These are phyloP conservation scores for Aspergillus pseudonomiae DNA, from an alignment of 2,329 filamentous ascomycete genomes.

Conservation along the genomic window DNA sequence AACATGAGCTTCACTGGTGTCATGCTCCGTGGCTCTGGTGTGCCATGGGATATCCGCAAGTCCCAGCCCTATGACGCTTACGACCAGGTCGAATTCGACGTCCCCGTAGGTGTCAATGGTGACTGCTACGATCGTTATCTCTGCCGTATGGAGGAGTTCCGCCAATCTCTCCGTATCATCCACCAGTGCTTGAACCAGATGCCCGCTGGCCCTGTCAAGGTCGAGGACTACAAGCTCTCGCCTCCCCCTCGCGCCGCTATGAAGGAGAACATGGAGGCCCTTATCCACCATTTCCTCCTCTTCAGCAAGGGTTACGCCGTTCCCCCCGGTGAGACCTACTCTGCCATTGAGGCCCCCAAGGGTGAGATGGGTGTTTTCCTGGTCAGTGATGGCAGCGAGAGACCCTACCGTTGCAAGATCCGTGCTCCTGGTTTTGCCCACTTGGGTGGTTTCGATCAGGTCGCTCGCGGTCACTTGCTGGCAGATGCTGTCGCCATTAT, in stretches of 20 bases:
- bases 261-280: constrained; percentile 99
- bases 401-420: constrained; percentile 97
- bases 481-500: constrained; percentile 98
- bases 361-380: constrained; percentile 98
- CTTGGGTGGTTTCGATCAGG: constrained; percentile 89
- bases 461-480: constrained; percentile 87
- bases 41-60: constrained; percentile 97
- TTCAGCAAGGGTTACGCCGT: constrained; percentile 99
- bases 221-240: constrained; percentile 98
- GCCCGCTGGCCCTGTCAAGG: constrained; percentile 88
- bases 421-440: constrained; percentile 96
- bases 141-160: constrained; percentile 99
- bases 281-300: constrained; percentile 98
- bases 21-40: constrained; percentile 95
- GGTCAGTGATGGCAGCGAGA: constrained; percentile 93
- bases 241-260: constrained; percentile 95
- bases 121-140: constrained; percentile 99
- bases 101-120: constrained; percentile 93
- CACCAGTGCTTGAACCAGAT: constrained; percentile 99
- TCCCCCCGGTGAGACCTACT: constrained; percentile 96
- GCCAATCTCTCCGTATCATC: constrained; percentile 96
- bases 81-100: constrained; percentile 96
- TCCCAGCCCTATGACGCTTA: constrained; percentile 97
- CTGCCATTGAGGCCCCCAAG: constrained; percentile 98
- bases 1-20: constrained; percentile 97